Conservation (phyloP, 805 yeast species). For the Debaryomyces castellii region DNA sequence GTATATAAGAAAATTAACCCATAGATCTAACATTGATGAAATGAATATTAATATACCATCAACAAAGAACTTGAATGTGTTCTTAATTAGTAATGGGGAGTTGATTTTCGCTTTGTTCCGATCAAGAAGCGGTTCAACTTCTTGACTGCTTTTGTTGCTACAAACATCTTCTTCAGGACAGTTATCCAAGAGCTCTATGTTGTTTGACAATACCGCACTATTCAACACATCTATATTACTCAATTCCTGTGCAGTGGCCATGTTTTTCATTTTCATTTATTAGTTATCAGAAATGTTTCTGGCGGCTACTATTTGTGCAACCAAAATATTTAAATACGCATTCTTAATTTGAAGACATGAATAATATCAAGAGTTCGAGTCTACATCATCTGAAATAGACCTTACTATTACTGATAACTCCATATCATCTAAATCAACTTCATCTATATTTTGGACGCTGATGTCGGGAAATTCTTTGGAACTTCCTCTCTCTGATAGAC, state of each 20-base stretch:
- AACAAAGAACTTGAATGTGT: neutral
- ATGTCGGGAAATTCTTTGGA: neutral
- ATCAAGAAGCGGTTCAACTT: neutral
- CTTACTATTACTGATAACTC: neutral
- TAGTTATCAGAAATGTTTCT: too few relatives aligned
- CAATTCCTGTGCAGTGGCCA: too few relatives aligned
- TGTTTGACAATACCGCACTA: too few relatives aligned
- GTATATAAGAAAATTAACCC: slow-evolving; percentile 8
- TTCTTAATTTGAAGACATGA: too few relatives aligned
- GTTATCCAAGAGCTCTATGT: too few relatives aligned
- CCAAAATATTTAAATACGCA: neutral
- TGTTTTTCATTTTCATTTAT: too few relatives aligned
- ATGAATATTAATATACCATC: slow-evolving; percentile 1
- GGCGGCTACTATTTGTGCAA: neutral
- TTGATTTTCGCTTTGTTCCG: neutral
- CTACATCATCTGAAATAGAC: neutral
- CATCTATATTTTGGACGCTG: neutral
- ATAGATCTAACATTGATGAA: slow-evolving; percentile 4
- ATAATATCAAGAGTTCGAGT: neutral
- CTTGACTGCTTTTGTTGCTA: neutral
- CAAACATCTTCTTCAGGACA: too few relatives aligned
- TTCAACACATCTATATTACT: too few relatives aligned
- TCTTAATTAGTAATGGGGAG: neutral
- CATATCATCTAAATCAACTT: neutral
- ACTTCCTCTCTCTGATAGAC: neutral